phyloP scores from a whole-genome alignment of 2,329 filamentous ascomycete species.

The Trichoderma aggressivum region DNA sequence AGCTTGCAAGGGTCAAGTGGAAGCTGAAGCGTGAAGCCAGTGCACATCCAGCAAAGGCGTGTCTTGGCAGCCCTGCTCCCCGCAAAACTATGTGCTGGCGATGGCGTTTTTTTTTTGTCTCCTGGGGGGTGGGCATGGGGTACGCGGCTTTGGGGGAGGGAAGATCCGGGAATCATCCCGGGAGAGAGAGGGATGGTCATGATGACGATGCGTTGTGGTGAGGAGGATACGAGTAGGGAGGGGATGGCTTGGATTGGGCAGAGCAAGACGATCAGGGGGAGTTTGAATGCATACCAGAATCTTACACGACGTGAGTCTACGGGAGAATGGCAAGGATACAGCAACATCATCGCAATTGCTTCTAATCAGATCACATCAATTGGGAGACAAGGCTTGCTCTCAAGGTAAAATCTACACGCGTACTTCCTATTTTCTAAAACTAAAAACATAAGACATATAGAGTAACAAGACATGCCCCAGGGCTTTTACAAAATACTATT shows the following conservation, averaged over 20 bases:
- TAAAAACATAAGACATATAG: not conserved
- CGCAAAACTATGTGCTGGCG: not conserved
- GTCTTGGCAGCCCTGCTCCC: constrained; percentile 4
- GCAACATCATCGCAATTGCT: not conserved
- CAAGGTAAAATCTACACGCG: not conserved
- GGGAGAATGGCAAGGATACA: not conserved
- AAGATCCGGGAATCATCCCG: not conserved
- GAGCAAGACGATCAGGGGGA: not conserved
- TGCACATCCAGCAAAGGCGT: not conserved
- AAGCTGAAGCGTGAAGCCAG: not conserved
- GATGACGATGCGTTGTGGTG: not conserved
- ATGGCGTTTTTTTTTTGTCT: not conserved
- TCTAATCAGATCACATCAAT: not conserved
- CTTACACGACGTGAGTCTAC: not conserved
- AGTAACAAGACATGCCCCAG: not conserved
- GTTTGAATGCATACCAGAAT: not conserved
- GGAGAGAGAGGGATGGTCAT: not conserved
- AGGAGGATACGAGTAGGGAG: not conserved
- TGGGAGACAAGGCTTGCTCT: not conserved
- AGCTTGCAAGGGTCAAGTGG: not conserved
- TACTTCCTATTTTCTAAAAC: not conserved
- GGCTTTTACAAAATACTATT: not conserved
- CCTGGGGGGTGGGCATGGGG: not conserved
- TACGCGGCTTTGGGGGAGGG: not conserved
- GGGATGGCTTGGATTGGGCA: not conserved